phyloP scores from a whole-genome alignment of 2,329 filamentous ascomycete species.

The Paecilomyces niveus region DNA sequence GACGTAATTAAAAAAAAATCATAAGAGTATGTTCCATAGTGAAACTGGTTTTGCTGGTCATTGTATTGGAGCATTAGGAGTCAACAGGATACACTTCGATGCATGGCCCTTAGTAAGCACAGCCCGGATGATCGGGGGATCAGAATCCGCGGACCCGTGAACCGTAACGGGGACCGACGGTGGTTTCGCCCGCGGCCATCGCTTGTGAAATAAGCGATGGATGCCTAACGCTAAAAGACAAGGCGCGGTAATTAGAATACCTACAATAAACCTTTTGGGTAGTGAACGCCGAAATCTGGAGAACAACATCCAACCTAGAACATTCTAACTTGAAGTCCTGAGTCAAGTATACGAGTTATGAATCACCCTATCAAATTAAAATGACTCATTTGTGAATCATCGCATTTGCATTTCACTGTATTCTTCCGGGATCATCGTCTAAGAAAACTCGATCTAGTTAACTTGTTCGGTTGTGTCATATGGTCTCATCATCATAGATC shows the following conservation, averaged over 20 bases:
- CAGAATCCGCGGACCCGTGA: background rate
- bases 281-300: background rate
- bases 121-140: background rate
- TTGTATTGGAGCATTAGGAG: too few relatives aligned
- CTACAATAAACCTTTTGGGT: background rate
- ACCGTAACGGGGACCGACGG: too few relatives aligned
- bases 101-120: background rate
- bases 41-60: too few relatives aligned
- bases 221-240: background rate
- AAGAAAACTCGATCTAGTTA: background rate
- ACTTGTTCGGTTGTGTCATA: background rate
- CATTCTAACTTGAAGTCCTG: background rate
- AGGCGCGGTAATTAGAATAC: background rate
- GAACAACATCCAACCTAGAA: background rate
- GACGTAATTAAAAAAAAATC: too few relatives aligned
- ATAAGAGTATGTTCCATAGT: too few relatives aligned
- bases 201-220: background rate
- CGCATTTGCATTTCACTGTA: background rate
- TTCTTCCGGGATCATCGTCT: background rate
- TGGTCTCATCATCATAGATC: background rate
- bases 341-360: background rate
- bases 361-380: background rate
- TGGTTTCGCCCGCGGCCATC: background rate
- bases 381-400: background rate
- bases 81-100: background rate